Evolutionary conservation across 495 filamentous ascomycete genomes (phyloP), one percentile per base, ranked within the genome.

Genomic region (Talaromyces proteolyticus): DNA sequence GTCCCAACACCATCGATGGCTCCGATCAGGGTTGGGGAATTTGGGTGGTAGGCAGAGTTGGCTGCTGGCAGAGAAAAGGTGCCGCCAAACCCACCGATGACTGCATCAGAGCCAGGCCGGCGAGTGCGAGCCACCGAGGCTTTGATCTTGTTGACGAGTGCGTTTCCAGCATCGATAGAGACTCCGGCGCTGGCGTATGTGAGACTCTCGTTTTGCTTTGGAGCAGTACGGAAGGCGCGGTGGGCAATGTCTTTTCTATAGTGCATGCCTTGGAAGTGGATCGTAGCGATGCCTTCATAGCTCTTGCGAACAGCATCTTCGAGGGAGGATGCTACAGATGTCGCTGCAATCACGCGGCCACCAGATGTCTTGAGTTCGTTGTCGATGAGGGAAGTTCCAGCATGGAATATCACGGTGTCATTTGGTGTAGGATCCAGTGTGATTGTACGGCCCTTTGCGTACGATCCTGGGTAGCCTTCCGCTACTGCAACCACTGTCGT

Each of bases 1-100:
- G 93, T 98, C 37, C 93, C 93, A 16, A 98, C 88, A 47, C 93
- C 93, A 64, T 98, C 94, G 53, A 96, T 96, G 38, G 88, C 91
- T 38, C 86, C 86, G 24, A 97, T 87, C 38, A 96, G 69, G 22
- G 87, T 85, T 2, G 93, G 91, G 0, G 86, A 77, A 44, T 78
- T 67, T 4, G 76, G 69, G 64, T 74, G 67, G 67, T 89, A 95
- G 41, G 88, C 84, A 3, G 68, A 55, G 60, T 69, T 70, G 25
- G 91, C 91, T 24, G 78, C 79, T 6, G 80, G 67, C 6, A 97
- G 79, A 60, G 94, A 86, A 52, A 97, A 85, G 55, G 87, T 79
- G 26, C 94, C 93, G 21, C 94, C 93, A 54, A 98, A 98, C 2
- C 94, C 94, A 51, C 94, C 93, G 57, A 97, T 96, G 56, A 88